Evolutionary conservation across 805 yeast species (phyloP), one percentile per base, ranked within the genome.

Genomic region (Komagataella populi): DNA sequence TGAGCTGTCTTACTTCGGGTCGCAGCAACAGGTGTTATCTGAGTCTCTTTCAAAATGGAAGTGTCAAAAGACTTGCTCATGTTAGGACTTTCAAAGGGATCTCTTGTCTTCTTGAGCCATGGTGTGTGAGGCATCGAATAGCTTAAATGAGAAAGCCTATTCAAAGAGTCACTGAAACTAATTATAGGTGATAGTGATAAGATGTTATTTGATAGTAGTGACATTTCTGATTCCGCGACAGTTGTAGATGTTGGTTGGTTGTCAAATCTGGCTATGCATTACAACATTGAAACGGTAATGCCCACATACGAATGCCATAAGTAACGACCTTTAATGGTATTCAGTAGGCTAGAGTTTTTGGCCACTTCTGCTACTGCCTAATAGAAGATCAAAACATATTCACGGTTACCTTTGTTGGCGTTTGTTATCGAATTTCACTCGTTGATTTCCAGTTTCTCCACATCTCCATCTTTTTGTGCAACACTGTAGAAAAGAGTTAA

Each of bases 41-140:
- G 16, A 14, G 44, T 48, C 4, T 52, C 54, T 39, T 23, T 20
- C 46, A 16, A 7, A 12, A 47, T 45, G 6, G 43, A 43, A 18
- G 16, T 43, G 23, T 49, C 18, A n/a, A 23, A 39, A 14, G 50
- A 22, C 3, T 60, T 59, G n/a, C 54, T 50, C 6, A 56, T 53
- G 17, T 55, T 59, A 1, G 64, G 65, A 2, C 67, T 59, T 8
- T 63, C 67, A 54, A 72, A 72, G 6, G 76, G 76, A 53, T 72
- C 63, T 23, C 55, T 59, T 17, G 70, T 57, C 36, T 62, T 63
- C 20, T 57, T 60, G 16, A 69, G 50, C 58, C 56, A 18, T 3
- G 67, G 63, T 1, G 63, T 56, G 45, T 60, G 62, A 2, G 60
- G 18, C 48, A 30, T 30, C 10, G 39, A 5, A 12, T 23, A 20